Percentiles rank a stretch among this genome's conserved stretches.
phyloP scores from a whole-genome alignment of 495 filamentous ascomycete species.

The Parachaetomium inaequale region DNA sequence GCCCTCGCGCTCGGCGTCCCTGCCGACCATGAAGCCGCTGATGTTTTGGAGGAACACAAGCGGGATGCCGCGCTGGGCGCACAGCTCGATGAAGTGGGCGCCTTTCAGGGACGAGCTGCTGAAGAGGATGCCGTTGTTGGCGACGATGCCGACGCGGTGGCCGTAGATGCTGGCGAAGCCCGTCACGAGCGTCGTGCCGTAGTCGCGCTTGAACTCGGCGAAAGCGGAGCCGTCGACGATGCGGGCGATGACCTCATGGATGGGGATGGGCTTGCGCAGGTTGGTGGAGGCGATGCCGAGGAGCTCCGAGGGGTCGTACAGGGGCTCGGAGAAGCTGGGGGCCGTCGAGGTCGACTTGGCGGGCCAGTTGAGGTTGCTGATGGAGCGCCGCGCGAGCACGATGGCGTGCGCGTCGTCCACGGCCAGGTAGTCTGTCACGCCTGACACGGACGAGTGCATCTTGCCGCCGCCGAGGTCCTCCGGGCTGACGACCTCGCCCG shows the following conservation, averaged over 20 bases:
- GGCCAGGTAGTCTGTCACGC: conserved; percentile 95
- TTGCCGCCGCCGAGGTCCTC: conserved; percentile 94
- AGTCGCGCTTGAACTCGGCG: conserved; percentile 91
- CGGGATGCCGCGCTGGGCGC: conserved; percentile 82
- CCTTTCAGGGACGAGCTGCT: conserved; percentile 87
- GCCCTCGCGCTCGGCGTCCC: conserved; percentile 85
- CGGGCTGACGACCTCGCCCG: conserved; percentile 86
- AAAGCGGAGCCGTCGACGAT: conserved; percentile 91
- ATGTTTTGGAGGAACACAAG: conserved; percentile 96
- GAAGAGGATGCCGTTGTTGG: conserved; percentile 98
- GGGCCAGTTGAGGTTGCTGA: conserved; percentile 87
- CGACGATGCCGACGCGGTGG: conserved; percentile 87
- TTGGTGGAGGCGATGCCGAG: conserved; percentile 86
- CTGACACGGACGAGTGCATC: conserved; percentile 83
- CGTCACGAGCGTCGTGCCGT: conserved; percentile 86
- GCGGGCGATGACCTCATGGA: conserved; percentile 87
- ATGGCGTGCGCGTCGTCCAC: conserved; percentile 92
- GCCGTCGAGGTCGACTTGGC: conserved; percentile 20
- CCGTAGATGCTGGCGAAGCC: conserved; percentile 91
- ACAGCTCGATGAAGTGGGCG: conserved; percentile 98
- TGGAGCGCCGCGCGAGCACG: conserved; percentile 75
- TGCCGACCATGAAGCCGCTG: conserved; percentile 95
- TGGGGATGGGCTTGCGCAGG: conserved; percentile 75
- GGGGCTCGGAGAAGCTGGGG: conserved; percentile 56
- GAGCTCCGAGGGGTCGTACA: conserved; percentile 79